Conservation (phyloP, 352 stramenopile genomes). For the Phytophthora aleatoria region DNA sequence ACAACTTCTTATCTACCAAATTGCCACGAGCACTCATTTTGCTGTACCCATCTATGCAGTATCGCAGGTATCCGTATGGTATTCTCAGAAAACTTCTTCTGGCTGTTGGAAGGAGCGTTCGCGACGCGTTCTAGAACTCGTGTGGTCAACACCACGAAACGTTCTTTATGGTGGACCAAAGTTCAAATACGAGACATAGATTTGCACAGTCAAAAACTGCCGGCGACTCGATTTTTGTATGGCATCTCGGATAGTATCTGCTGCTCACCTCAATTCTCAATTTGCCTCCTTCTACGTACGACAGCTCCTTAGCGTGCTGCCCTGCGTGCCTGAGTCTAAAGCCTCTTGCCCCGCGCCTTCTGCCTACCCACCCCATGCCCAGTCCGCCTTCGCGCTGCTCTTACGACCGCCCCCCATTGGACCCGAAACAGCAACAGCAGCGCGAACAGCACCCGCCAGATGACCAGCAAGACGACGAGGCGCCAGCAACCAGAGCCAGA, state of each 20-base stretch:
- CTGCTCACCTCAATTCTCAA: constrained; percentile 18
- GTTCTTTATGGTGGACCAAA: constrained; percentile 18
- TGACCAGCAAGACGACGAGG: constrained; percentile 20
- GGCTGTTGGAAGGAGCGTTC: constrained; percentile 14
- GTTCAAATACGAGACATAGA: constrained; percentile 19
- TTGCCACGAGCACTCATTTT: constrained; percentile 1
- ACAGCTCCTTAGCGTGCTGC: constrained; percentile 12
- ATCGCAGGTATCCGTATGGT: not conserved
- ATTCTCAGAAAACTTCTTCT: constrained; percentile 31
- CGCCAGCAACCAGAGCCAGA: constrained; percentile 5
- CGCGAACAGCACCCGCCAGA: constrained; percentile 20
- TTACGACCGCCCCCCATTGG: constrained; percentile 10
- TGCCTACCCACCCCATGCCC: constrained; percentile 24
- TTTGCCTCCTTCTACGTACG: constrained; percentile 26
- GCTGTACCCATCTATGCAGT: not conserved
- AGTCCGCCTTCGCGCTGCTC: constrained; percentile 26
- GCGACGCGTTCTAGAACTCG: constrained; percentile 17
- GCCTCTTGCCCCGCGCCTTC: not conserved
- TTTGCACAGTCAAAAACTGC: constrained; percentile 10
- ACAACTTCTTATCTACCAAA: not conserved
- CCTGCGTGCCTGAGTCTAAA: constrained; percentile 14
- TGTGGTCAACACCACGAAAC: constrained; percentile 18
- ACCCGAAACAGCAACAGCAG: constrained; percentile 24
- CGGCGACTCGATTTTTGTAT: constrained; percentile 16
- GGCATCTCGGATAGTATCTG: not conserved